These are phyloP conservation scores for Cryptococcus wingfieldii DNA, from an alignment of 1,284 basidiomycete species.

Conservation along the genomic window DNA sequence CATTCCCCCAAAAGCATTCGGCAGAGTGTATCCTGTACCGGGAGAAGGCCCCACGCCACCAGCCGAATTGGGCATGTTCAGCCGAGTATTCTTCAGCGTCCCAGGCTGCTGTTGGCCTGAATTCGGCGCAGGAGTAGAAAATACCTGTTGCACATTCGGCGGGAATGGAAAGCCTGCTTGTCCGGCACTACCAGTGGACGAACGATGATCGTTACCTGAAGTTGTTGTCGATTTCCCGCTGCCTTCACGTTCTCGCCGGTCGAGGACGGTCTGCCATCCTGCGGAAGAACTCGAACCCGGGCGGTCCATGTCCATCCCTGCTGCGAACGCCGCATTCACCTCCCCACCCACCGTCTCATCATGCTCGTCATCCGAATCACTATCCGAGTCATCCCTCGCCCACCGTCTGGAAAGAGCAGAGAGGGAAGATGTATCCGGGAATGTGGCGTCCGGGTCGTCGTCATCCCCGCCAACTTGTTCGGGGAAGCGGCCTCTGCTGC, in stretches of 20 bases:
- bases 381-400: constrained; percentile 25
- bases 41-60: constrained; percentile 32
- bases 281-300: constrained; percentile 19
- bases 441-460: constrained; percentile 31
- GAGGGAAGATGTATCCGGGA: background rate
- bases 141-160: constrained; percentile 9
- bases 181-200: too few species aligned
- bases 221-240: too few species aligned
- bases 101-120: too few species aligned
- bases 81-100: background rate
- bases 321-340: constrained; percentile 43
- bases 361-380: constrained; percentile 35
- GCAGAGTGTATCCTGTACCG: constrained; percentile 30
- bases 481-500: constrained; percentile 41
- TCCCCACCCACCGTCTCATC: constrained; percentile 10
- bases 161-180: background rate
- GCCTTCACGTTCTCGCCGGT: background rate
- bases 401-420: background rate
- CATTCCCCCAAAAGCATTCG: constrained; percentile 37
- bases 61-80: background rate
- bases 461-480: constrained; percentile 45
- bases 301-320: constrained; percentile 46
- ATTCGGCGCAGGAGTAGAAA: background rate
- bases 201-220: background rate
- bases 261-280: constrained; percentile 23